Conservation (phyloP, 768 basidiomycete genomes). For the Termitomyces sp. region DNA sequence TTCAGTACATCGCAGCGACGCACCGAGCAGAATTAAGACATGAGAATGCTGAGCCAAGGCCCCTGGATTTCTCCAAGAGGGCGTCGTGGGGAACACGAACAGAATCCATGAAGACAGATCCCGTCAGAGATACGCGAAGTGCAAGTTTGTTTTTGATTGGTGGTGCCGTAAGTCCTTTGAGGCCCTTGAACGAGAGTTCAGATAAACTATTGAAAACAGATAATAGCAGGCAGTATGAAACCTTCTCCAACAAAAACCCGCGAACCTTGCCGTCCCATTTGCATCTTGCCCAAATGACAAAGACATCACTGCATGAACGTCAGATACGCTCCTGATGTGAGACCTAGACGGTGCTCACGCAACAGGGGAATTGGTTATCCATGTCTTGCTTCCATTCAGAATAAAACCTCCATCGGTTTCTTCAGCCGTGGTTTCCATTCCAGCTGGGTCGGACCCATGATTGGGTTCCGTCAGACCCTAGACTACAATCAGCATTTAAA, state of each 20-base stretch:
- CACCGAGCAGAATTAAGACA: constrained; percentile 88
- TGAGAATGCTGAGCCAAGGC: constrained; percentile 82
- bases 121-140: constrained; percentile 77
- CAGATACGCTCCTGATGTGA: background rate
- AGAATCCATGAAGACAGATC: constrained; percentile 89
- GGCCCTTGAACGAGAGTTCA: constrained; percentile 43
- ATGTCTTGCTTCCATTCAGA: constrained; percentile 90
- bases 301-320: constrained; percentile 59
- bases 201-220: background rate
- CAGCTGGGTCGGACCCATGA: constrained; percentile 94
- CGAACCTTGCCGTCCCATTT: constrained; percentile 91
- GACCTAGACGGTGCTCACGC: constrained; percentile 47
- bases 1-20: constrained; percentile 1
- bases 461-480: constrained; percentile 96
- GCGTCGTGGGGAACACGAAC: constrained; percentile 72
- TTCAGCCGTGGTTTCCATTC: constrained; percentile 92
- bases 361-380: constrained; percentile 93
- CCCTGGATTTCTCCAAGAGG: constrained; percentile 71
- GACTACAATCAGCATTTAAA: background rate
- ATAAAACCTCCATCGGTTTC: constrained; percentile 83
- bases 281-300: constrained; percentile 91
- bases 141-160: constrained; percentile 92
- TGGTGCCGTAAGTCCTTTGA: constrained; percentile 77
- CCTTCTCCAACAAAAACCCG: constrained; percentile 91
- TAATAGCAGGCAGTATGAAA: constrained; percentile 20